A percentile compares a stretch with the other conserved stretches of the same genome.
These are phyloP conservation scores for Fraxinus pennsylvanica DNA, from an alignment of 257 asterid genomes.

Conservation along the genomic window DNA sequence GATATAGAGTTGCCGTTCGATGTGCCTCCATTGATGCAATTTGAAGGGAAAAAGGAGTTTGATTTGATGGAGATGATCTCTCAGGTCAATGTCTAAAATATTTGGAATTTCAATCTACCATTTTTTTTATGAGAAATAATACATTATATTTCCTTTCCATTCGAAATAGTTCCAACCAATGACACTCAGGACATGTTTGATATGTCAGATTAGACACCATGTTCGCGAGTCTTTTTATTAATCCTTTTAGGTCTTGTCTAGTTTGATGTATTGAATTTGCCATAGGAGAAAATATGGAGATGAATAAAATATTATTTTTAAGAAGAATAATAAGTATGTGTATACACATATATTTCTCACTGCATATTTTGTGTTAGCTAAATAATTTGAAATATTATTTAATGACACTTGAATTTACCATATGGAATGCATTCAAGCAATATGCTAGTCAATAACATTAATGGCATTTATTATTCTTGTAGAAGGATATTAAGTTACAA, in stretches of 20 bases:
- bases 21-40: slow-evolving; percentile 36
- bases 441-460: neutral
- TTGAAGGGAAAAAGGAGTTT: slow-evolving; percentile 37
- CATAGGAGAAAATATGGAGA: neutral
- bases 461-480: neutral
- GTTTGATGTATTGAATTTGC: neutral
- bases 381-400: too few relatives aligned
- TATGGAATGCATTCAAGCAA: neutral
- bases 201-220: neutral
- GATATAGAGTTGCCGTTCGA: slow-evolving; percentile 39
- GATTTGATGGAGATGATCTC: slow-evolving; percentile 26
- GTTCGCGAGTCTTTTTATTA: neutral
- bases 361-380: too few relatives aligned
- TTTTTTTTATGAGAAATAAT: neutral
- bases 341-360: too few relatives aligned
- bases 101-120: neutral
- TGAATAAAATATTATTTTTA: too few relatives aligned
- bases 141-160: neutral
- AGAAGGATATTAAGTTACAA: too few relatives aligned
- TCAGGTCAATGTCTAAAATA: neutral
- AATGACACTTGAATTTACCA: neutral
- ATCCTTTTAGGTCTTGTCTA: neutral
- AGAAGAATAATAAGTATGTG: neutral
- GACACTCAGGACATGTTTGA: neutral
- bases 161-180: too few relatives aligned